Percentiles rank a stretch among this genome's conserved stretches.
phyloP scores from a whole-genome alignment of 257 asterid species.

The Capsicum rhomboideum region DNA sequence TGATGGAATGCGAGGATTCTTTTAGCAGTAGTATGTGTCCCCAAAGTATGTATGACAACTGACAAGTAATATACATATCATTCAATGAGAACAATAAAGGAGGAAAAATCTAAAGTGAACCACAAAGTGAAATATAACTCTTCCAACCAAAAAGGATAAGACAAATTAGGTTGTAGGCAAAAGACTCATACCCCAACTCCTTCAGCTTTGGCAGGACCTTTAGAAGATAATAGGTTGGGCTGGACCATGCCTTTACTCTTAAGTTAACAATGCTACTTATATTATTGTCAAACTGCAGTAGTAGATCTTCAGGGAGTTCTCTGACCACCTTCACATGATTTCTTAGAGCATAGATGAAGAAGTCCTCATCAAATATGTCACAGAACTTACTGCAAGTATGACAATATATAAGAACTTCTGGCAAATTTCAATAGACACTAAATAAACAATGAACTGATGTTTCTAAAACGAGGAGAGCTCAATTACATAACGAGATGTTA shows the following conservation, averaged over 20 bases:
- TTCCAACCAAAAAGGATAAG: background rate
- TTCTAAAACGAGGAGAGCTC: background rate
- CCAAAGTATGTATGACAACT: background rate
- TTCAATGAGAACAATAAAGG: background rate
- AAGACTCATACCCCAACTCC: conserved; percentile 56
- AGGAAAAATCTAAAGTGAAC: background rate
- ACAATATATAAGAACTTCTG: conserved; percentile 1
- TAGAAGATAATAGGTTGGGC: conserved; percentile 67
- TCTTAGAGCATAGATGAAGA: conserved; percentile 94
- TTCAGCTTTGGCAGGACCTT: conserved; percentile 85
- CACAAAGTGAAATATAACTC: background rate
- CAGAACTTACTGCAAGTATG: conserved; percentile 74
- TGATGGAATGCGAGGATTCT: background rate
- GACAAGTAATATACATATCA: background rate
- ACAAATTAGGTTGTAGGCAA: conserved; percentile 14
- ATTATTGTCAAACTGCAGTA: conserved; percentile 64
- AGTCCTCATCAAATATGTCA: conserved; percentile 93
- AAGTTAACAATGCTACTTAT: conserved; percentile 86
- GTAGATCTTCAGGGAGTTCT: conserved; percentile 78
- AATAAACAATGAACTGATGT: background rate
- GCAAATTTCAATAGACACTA: background rate
- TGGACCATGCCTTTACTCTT: conserved; percentile 96
- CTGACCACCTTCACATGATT: conserved; percentile 71
- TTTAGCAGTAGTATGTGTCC: no score
- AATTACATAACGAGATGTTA: background rate